Evolutionary conservation across 495 filamentous ascomycete species (phyloP), one percentile per base, ranked within the genome.

Genomic region (Echria macrotheca): DNA sequence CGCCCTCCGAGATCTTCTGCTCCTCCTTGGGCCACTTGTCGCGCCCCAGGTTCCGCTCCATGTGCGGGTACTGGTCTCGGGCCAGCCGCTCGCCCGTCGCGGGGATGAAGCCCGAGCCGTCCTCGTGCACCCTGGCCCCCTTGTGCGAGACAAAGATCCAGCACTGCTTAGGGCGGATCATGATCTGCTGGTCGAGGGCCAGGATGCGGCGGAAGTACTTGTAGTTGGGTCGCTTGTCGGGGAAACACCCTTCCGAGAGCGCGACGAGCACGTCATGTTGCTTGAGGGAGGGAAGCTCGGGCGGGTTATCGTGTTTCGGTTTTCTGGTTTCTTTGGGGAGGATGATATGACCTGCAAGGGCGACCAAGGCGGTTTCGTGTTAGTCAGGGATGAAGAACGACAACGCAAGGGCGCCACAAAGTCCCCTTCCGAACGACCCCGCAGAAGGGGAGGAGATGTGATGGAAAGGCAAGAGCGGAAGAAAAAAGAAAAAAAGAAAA

Each of bases 221-320:
- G 55, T 72, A 75, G 59, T 76, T 75, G 12, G 71, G 70, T 50
- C 66, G 59, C 64, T 72, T 70, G 14, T 70, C 66, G 10, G 71
- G 72, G 22, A 76, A 49, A 2, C 68, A 59, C 5, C 61, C 65
- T 21, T 74, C 68, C n/a, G 73, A 67, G 46, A 79, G 62, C 11
- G 77, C 76, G 48, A 65, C 71, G 40, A 79, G 59, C 8, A 76
- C 72, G 8, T 72, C 63, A 53, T 79, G 71, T 43, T 75, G 67
- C 57, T 77, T 78, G 57, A 78, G 74, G 14, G 72, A 77, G 44
- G 73, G 68, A 26, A 60, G 51, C 39, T 45, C 61, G 25, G 54
- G 49, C 12, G 59, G 54, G 18, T 56, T 45, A 17, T 55, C 49
- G 38, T 61, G 36, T 9, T 54, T 38, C 4, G 38, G 39, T 32